Percentiles rank a stretch among this genome's conserved stretches.
Evolutionary conservation across 2,329 filamentous ascomycete species (phyloP).

Genomic region (Fusarium sp.): DNA sequence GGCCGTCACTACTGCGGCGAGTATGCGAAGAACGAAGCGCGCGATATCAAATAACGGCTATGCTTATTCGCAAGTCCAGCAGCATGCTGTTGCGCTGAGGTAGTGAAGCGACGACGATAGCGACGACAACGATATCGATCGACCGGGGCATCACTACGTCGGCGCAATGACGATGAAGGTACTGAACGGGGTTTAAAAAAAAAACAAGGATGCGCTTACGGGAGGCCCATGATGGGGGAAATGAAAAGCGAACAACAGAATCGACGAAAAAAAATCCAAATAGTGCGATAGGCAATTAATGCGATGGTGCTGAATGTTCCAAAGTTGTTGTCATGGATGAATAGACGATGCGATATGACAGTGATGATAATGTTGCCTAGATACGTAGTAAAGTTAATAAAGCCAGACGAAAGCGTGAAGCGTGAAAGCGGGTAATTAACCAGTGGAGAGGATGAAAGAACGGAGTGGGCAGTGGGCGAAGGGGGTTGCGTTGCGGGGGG

Average conservation of each 20-base stretch:
- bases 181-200: constrained; percentile 12
- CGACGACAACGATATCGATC: constrained; percentile 30
- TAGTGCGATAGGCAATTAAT: not conserved
- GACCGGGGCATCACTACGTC: constrained; percentile 41
- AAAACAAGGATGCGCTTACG: constrained; percentile 56
- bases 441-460: constrained; percentile 43
- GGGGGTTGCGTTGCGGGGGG: constrained; percentile 37
- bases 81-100: constrained; percentile 36
- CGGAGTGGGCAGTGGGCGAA: constrained; percentile 38
- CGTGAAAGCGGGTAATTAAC: constrained; percentile 35
- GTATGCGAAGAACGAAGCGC: constrained; percentile 26
- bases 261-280: constrained; percentile 13
- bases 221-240: constrained; percentile 58
- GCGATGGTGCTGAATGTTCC: not conserved
- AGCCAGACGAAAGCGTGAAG: constrained; percentile 40
- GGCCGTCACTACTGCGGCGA: constrained; percentile 27
- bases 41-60: constrained; percentile 22
- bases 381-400: constrained; percentile 28
- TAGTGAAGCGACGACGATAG: constrained; percentile 33
- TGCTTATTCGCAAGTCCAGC: constrained; percentile 24
- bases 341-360: constrained; percentile 12
- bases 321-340: constrained; percentile 15
- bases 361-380: constrained; percentile 35
- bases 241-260: constrained; percentile 30
- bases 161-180: constrained; percentile 37